Evolutionary conservation across 2,329 filamentous ascomycete species (phyloP), one percentile per base, ranked within the genome.

Genomic region (Cryphonectria naterciae): DNA sequence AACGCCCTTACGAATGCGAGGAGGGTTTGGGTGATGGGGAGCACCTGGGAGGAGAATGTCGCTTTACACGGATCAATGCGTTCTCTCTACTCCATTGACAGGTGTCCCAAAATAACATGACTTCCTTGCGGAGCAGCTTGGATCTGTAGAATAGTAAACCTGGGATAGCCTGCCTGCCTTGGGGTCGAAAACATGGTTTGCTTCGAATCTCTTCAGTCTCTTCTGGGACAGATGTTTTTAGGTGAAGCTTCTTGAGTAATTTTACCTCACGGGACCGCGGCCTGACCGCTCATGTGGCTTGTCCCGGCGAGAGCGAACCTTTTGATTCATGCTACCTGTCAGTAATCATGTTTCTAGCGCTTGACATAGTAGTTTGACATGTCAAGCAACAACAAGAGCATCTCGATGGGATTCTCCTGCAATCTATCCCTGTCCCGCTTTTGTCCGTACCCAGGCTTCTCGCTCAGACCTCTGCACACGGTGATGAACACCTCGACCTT

Each of bases 401-500:
- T 88, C 63, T 89, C 88, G 77, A 95, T 87, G 65, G 89, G 87
- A 79, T 89, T 91, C 70, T 87, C 86, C 68, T 83, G 82, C 64
- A 75, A 80, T 74, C 69, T 76, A 68, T 78, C 77, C 19, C 75
- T 39, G 22, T 68, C 68, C 71, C 61, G 63, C 69, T 77, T 83
- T 70, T 70, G 79, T 76, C 73, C 83, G 79, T 81, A 83, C 32
- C 81, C 85, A 65, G 83, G 87, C 85, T 88, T 93, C 78, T 90
- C 93, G 58, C 85, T 89, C 77, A 92, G 83, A 1, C 86, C 90
- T 71, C 85, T 87, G 78, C 89, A 96, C 1, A 92, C 93, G 64
- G 84, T 91, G 70, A 96, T 85, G 75, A 97, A 96, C 0, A 93
- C 87, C 37, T 88, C 86, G 0, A 93, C 86, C 76, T 94, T 93